Evolutionary conservation across 2,329 filamentous ascomycete genomes (phyloP).

Genomic region (Byssothecium circinans): DNA sequence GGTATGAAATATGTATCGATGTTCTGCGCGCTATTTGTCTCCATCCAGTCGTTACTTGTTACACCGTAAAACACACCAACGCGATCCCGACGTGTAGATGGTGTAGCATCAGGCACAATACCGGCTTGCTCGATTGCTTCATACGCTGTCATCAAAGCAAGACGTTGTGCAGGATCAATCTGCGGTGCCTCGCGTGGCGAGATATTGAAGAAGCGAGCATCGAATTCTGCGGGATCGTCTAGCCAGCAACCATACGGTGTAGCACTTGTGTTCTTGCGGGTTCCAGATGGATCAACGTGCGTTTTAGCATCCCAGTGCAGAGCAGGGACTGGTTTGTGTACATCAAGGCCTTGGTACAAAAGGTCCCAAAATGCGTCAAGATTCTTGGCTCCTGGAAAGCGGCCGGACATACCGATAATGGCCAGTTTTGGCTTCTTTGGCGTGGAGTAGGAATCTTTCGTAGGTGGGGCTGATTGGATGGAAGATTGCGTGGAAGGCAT

Average conservation of each 20-base stretch:
- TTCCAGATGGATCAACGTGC: constrained; percentile 24
- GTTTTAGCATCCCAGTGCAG: constrained; percentile 32
- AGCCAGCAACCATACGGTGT: constrained; percentile 29
- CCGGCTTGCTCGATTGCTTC: constrained; percentile 27
- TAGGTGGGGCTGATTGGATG: neutral
- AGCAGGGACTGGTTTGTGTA: constrained; percentile 25
- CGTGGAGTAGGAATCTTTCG: no score
- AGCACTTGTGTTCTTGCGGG: constrained; percentile 16
- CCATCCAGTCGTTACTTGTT: constrained; percentile 34
- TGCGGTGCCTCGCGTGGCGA: constrained; percentile 23
- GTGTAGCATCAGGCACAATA: constrained; percentile 26
- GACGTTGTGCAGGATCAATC: constrained; percentile 20
- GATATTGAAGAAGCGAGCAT: constrained; percentile 27
- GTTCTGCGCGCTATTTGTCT: constrained; percentile 20
- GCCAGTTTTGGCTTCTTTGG: constrained; percentile 18
- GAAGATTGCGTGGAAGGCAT: neutral
- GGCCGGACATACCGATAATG: no score
- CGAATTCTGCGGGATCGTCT: constrained; percentile 15
- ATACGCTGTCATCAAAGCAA: constrained; percentile 22
- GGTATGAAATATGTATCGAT: constrained; percentile 59
- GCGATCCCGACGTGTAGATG: constrained; percentile 26
- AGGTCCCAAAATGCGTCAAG: constrained; percentile 41
- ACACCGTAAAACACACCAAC: constrained; percentile 39
- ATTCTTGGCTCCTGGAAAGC: constrained; percentile 27
- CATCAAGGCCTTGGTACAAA: constrained; percentile 31